phyloP scores from a whole-genome alignment of 2,329 filamentous ascomycete species.

The Epichloe brachyelytri region DNA sequence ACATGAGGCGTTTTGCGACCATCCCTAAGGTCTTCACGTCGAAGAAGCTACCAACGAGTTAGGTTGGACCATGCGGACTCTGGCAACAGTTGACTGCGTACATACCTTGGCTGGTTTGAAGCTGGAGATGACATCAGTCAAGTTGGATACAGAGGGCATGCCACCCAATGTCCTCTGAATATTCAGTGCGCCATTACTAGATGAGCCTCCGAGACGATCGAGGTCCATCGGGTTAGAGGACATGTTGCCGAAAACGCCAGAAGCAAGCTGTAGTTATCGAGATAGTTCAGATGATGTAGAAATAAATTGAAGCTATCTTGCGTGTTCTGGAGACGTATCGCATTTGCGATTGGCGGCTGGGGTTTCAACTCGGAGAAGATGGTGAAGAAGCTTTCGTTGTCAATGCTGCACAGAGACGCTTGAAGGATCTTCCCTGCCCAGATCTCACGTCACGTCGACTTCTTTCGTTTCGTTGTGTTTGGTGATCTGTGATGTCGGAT shows the following conservation, averaged over 20 bases:
- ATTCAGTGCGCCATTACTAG: slow-evolving; percentile 33
- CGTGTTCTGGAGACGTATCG: background rate
- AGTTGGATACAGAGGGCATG: slow-evolving; percentile 43
- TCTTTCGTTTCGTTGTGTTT: no score
- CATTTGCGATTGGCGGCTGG: background rate
- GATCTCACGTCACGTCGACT: no score
- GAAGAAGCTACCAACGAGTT: slow-evolving; percentile 33
- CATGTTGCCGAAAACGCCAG: slow-evolving; percentile 20
- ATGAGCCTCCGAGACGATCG: slow-evolving; percentile 30
- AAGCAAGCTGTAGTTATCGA: background rate
- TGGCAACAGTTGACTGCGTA: background rate
- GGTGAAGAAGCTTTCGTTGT: no score
- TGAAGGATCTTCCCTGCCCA: background rate
- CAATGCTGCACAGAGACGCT: background rate
- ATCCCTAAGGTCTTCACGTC: slow-evolving; percentile 42
- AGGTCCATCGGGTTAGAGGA: slow-evolving; percentile 45
- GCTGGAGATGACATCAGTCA: slow-evolving; percentile 63
- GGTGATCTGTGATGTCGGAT: no score
- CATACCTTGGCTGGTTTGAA: slow-evolving; percentile 71
- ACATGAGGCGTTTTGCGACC: slow-evolving; percentile 47
- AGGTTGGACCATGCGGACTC: background rate
- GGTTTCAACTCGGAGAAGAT: background rate
- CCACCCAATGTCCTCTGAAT: slow-evolving; percentile 34
- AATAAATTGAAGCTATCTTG: background rate
- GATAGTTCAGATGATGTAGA: background rate